Evolutionary conservation across 1,139 yeast species (phyloP).

Genomic region (Suhomyces taliae): DNA sequence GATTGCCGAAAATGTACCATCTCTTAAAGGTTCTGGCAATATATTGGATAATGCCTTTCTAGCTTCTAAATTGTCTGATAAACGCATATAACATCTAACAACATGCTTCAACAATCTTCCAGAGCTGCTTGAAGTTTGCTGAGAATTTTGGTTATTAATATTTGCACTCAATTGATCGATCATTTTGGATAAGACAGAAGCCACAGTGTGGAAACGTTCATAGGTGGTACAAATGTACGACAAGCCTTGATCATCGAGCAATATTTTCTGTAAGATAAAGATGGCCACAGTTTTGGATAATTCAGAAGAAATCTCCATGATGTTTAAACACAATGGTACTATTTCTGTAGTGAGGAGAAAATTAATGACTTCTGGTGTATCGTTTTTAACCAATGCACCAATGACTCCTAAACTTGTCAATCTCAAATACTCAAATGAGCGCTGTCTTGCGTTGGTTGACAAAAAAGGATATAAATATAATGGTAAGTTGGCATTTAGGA

Average conservation of each 20-base stretch:
- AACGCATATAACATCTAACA: conserved; percentile 86
- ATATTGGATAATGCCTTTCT: conserved; percentile 82
- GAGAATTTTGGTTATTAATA: conserved; percentile 12
- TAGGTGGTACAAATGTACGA: conserved; percentile 91
- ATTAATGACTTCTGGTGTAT: conserved; percentile 91
- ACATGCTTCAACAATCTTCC: conserved; percentile 89
- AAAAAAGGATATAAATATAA: conserved; percentile 89
- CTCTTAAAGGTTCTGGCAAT: conserved; percentile 83
- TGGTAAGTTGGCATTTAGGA: conserved; percentile 88
- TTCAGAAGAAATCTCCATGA: conserved; percentile 95
- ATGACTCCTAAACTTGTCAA: conserved; percentile 93
- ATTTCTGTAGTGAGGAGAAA: conserved; percentile 91
- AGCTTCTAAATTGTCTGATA: conserved; percentile 89
- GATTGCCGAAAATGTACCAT: conserved; percentile 81
- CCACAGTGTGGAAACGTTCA: conserved; percentile 92
- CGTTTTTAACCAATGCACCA: conserved; percentile 95
- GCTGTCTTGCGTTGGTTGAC: conserved; percentile 85
- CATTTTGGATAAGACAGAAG: conserved; percentile 84
- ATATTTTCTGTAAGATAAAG: conserved; percentile 87
- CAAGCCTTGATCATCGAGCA: conserved; percentile 88
- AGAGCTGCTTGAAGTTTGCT: conserved; percentile 47
- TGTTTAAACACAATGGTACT: conserved; percentile 88
- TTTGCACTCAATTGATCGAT: conserved; percentile 66
- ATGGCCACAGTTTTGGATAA: conserved; percentile 95
- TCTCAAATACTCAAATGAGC: conserved; percentile 91